Conservation (phyloP, 1,284 basidiomycete species). For the Pseudozyma hubeiensis region DNA sequence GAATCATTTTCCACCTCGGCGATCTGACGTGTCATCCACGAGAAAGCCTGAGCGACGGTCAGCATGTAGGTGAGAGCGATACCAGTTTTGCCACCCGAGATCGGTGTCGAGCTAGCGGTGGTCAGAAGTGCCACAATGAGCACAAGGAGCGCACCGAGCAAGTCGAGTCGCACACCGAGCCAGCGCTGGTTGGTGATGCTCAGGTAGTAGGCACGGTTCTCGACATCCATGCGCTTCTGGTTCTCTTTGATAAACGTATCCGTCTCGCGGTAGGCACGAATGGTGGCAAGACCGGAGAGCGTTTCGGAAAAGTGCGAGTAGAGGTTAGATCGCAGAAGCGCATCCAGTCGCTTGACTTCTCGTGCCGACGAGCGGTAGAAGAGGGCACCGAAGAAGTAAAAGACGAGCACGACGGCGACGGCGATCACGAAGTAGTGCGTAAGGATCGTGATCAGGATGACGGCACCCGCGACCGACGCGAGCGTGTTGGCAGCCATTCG, state of each 20-base stretch:
- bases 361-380: constrained; percentile 90
- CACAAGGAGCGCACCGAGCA: constrained; percentile 66
- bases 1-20: constrained; percentile 70
- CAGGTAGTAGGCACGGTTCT: constrained; percentile 90
- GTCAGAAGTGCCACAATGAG: constrained; percentile 63
- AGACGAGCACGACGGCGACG: constrained; percentile 69
- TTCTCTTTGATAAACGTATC: constrained; percentile 74
- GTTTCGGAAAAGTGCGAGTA: constrained; percentile 89
- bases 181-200: constrained; percentile 85
- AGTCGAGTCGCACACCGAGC: constrained; percentile 78
- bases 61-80: constrained; percentile 65
- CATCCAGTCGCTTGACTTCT: constrained; percentile 85
- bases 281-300: constrained; percentile 84
- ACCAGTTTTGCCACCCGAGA: constrained; percentile 54
- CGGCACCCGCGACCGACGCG: constrained; percentile 72
- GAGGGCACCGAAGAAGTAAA: constrained; percentile 71
- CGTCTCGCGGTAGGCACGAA: constrained; percentile 78
- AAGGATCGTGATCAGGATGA: constrained; percentile 77
- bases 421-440: constrained; percentile 77
- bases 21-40: constrained; percentile 67
- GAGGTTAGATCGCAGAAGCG: constrained; percentile 76
- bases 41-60: constrained; percentile 60
- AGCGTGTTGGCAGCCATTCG: constrained; percentile 67
- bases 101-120: constrained; percentile 42
- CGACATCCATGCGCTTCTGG: constrained; percentile 78